A percentile compares a stretch with the other conserved stretches of the same genome.
Evolutionary conservation across 805 yeast species (phyloP).

Genomic region (Sporopachydermia quercuum): DNA sequence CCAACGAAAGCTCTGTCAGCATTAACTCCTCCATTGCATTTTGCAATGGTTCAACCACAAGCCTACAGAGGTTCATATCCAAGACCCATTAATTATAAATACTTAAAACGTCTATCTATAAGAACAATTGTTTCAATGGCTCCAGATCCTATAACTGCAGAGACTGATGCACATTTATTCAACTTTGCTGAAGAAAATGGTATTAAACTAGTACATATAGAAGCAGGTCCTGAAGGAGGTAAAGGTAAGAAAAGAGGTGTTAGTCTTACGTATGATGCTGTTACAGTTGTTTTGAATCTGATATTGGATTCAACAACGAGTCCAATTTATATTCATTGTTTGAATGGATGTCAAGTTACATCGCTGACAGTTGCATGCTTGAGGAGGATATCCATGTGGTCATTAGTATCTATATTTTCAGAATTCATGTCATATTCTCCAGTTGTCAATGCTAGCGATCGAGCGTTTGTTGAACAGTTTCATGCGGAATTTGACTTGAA

Average conservation of each 20-base stretch:
- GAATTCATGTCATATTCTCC: slow-evolving; percentile 72
- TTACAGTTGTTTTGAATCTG: slow-evolving; percentile 21
- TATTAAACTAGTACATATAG: slow-evolving; percentile 57
- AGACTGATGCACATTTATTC: slow-evolving; percentile 33
- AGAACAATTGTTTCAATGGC: slow-evolving; percentile 66
- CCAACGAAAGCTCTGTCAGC: too few relatives aligned
- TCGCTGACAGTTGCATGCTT: slow-evolving; percentile 76
- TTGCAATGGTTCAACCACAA: slow-evolving; percentile 51
- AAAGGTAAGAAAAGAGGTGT: slow-evolving; percentile 67
- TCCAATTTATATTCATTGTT: slow-evolving; percentile 76
- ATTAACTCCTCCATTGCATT: slow-evolving; percentile 66
- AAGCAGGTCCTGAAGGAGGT: slow-evolving; percentile 39
- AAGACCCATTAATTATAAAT: slow-evolving; percentile 54
- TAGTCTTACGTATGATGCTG: slow-evolving; percentile 56
- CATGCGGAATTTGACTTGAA: slow-evolving; percentile 48
- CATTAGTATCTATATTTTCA: slow-evolving; percentile 70
- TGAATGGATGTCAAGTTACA: slow-evolving; percentile 81
- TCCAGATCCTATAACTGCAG: slow-evolving; percentile 51
- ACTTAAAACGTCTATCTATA: slow-evolving; percentile 47
- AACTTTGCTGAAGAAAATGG: slow-evolving; percentile 36
- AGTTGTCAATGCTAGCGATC: slow-evolving; percentile 67
- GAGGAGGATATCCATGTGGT: slow-evolving; percentile 76
- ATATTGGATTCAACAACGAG: slow-evolving; percentile 42
- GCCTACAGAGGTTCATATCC: slow-evolving; percentile 84
- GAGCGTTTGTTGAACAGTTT: slow-evolving; percentile 72